These are phyloP conservation scores for Trichoderma parareesei DNA, from an alignment of 495 filamentous ascomycete species.

Conservation along the genomic window DNA sequence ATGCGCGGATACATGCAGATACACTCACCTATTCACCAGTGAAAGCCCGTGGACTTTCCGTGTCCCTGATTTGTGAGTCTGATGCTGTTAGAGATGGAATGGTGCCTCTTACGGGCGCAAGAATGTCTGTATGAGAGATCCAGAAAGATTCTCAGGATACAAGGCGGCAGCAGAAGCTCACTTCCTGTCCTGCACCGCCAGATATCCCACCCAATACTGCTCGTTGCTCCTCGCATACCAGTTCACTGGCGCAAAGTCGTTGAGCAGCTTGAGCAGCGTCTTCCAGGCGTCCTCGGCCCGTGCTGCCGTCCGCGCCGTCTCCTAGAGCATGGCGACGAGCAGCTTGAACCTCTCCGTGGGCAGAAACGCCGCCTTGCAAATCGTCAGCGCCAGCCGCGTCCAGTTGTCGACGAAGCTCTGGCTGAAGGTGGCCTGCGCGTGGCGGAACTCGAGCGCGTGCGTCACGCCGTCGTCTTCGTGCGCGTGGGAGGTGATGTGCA, in stretches of 20 bases:
- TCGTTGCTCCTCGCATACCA: not conserved
- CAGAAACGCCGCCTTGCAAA: slow-evolving; percentile 1
- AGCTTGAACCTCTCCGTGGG: not conserved
- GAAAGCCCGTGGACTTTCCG: too few relatives aligned
- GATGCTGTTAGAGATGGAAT: too few relatives aligned
- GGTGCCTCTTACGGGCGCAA: too few relatives aligned
- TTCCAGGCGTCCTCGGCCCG: not conserved
- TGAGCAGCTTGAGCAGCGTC: slow-evolving; percentile 1
- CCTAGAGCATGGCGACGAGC: slow-evolving; percentile 4
- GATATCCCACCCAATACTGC: not conserved
- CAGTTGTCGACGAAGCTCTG: slow-evolving; percentile 7
- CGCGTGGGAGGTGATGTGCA: not conserved
- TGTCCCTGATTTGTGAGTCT: too few relatives aligned
- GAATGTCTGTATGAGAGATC: not conserved
- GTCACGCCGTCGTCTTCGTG: not conserved
- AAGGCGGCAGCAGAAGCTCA: not conserved
- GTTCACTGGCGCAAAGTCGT: slow-evolving; percentile 1
- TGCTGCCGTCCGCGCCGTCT: not conserved
- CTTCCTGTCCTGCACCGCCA: not conserved
- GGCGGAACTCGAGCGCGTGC: not conserved
- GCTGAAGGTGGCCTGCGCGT: not conserved
- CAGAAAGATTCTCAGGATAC: not conserved
- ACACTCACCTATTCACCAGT: too few relatives aligned
- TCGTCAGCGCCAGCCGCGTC: not conserved
- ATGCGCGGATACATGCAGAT: too few relatives aligned